Evolutionary conservation across 2,329 filamentous ascomycete genomes (phyloP).

Genomic region (Fusarium ramigenum): DNA sequence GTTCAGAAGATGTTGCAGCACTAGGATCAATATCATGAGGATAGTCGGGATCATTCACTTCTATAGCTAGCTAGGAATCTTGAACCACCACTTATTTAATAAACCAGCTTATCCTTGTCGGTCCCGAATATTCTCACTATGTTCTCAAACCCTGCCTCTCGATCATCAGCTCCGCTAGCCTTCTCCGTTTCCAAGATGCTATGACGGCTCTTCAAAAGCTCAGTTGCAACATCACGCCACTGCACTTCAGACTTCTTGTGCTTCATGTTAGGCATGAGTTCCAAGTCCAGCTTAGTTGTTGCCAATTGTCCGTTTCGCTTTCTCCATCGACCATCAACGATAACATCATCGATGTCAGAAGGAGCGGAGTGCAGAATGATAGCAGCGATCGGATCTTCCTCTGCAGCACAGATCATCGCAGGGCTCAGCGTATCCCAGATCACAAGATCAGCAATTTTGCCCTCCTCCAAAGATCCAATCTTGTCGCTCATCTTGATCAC

Average conservation of each 20-base stretch:
- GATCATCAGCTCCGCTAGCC: neutral
- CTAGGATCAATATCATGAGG: neutral
- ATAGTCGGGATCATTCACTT: neutral
- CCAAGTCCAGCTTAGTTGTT: neutral
- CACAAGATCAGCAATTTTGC: neutral
- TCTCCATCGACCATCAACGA: slow-evolving; percentile 9
- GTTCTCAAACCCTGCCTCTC: neutral
- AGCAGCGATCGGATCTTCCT: slow-evolving; percentile 1
- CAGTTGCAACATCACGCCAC: neutral
- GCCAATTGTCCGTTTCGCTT: neutral
- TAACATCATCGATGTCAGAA: neutral
- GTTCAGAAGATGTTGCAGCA: neutral
- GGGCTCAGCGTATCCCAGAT: slow-evolving; percentile 8
- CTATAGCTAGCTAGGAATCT: neutral
- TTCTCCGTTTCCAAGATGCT: neutral
- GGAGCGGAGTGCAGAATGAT: neutral
- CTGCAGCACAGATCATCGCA: neutral
- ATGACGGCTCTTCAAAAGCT: neutral
- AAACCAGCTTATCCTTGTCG: neutral
- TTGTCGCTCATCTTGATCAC: neutral
- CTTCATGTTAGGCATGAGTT: neutral
- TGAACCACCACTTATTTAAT: neutral
- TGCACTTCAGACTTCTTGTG: neutral
- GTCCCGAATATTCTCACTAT: neutral
- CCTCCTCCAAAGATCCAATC: neutral